Base-by-base conservation (phyloP, 2,329 filamentous ascomycete species). In the Fusarium oligoseptatum region DNA sequence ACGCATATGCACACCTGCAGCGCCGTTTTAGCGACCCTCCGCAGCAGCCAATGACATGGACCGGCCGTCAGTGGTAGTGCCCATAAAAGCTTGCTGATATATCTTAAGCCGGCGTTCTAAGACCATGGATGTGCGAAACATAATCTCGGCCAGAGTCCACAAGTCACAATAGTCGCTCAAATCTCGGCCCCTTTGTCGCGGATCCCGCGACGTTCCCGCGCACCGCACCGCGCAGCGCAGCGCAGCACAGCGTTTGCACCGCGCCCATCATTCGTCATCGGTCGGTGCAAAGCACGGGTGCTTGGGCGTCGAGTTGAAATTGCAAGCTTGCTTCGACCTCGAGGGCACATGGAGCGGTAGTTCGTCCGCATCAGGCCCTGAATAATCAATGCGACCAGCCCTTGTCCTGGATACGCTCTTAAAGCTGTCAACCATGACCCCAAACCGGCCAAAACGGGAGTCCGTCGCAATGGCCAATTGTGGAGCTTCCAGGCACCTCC, bases 101-200 rank as follows among this genome's bases (percentile, higher is more conserved):
- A 77, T 73, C 76, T 77, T 78, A 79, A 76, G 70, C 63, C 64
- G 41, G 64, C 63, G 61, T 68, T 52, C 68, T 79, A 79, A 76
- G 76, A 71, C 22, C 77, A 78, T 78, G 77, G 77, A 71, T 77
- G 74, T 71, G 76, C 74, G 68, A 78, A 76, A 77, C 76, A 79
- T 71, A 79, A 79, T 79, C 74, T 79, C 77, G 77, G 76, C 57
- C 75, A 66, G 73, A 78, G 72, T 56, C 75, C 75, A 73, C 69
- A 73, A 71, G 64, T 57, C 72, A 73, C 60, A 70, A 73, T 64
- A 71, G 66, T 69, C 67, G 60, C 68, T 67, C 74, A 70, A 52
- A 60, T 75, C 56, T 74, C 68, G 76, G 73, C 60, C 74, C 68
- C 69, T 67, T 72, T 73, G 73, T 71, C 76, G 70, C 74, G 66